Evolutionary conservation across 768 basidiomycete species (phyloP), one percentile per base, ranked within the genome.

Genomic region (Mrakia blollopis): DNA sequence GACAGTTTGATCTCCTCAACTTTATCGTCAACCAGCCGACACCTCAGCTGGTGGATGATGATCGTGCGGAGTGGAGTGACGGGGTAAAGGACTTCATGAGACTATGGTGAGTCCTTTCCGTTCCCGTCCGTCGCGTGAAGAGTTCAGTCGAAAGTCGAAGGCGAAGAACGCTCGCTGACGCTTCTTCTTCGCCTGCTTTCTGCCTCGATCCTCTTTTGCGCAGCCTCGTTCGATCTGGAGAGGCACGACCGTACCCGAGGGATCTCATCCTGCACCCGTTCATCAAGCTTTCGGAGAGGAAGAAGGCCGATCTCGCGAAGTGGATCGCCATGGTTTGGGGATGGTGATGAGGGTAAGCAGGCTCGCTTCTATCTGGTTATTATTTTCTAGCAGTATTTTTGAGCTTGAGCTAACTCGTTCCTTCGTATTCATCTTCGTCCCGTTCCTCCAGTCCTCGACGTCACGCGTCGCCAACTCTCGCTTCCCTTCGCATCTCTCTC

Each of bases 1-100:
- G 77, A 16, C 77, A 78, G 60, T 78, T 78, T 39, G 77, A 78
- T 35, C 77, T 78, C 7, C 73, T 78, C 50, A 78, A 78, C 73
- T 70, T 74, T n/a, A 78, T 78, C 39, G 77, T 78, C 68, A 78
- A 78, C 69, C 73, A 74, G n/a, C 52, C 37, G 6, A 73, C 77
- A 28, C 77, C 77, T 7, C 41, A 41, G 11, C 60, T 78, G 9
- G 62, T 39, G 30, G 77, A 78, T n/a, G 77, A 78, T 50, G 77
- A 74, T 16, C 52, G 21, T 10, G 73, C 73, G 18, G 30, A 39
- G 8, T 78, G 77, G 77, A 68, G 60, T 41, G 77, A 78, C 9
- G 77, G 73, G 0, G 72, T 65, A 16, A 78, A 78, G 73, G 73
- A 71, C 44, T 52, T 78, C 6, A 68, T 78, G 63, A 62, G 35